Evolutionary conservation across 2,329 filamentous ascomycete species (phyloP).

Genomic region (Diplodia sapinea): DNA sequence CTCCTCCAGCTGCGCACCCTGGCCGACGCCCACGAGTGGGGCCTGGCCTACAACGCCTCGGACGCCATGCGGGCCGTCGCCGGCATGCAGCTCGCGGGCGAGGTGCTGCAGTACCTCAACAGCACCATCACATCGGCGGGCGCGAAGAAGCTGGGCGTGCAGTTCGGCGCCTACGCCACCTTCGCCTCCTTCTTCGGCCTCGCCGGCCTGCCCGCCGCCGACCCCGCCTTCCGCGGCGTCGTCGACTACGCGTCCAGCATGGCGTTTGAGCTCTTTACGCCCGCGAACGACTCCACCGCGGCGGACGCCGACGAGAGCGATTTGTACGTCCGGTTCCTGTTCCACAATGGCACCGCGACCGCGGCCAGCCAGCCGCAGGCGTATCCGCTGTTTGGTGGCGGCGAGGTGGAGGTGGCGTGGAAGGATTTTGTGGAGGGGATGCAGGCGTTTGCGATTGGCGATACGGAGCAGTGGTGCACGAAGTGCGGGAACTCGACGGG

Average conservation of each 20-base stretch:
- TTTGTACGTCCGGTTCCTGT: conserved; percentile 65
- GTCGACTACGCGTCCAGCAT: conserved; percentile 85
- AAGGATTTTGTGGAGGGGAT: conserved; percentile 68
- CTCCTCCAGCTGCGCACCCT: conserved; percentile 71
- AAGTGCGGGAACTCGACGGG: conserved; percentile 76
- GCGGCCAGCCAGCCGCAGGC: conserved; percentile 53
- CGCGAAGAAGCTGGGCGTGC: conserved; percentile 54
- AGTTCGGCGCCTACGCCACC: conserved; percentile 67
- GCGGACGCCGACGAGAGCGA: conserved; percentile 53
- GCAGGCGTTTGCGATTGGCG: conserved; percentile 69
- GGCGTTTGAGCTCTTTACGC: conserved; percentile 73
- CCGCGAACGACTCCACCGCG: conserved; percentile 44
- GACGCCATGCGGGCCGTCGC: conserved; percentile 54
- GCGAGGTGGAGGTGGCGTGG: conserved; percentile 67
- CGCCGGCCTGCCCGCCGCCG: conserved; percentile 56
- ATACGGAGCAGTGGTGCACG: conserved; percentile 72
- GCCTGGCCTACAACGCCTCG: conserved; percentile 76
- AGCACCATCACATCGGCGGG: conserved; percentile 45
- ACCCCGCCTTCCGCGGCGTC: conserved; percentile 72
- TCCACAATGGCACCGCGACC: conserved; percentile 65
- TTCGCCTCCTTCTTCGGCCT: conserved; percentile 69
- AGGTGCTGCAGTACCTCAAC: conserved; percentile 54
- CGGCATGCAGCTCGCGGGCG: conserved; percentile 56
- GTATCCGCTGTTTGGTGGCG: conserved; percentile 67
- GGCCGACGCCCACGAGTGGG: conserved; percentile 80